Conservation (phyloP, 2,329 filamentous ascomycete genomes). For the Fusarium nematophilum region DNA sequence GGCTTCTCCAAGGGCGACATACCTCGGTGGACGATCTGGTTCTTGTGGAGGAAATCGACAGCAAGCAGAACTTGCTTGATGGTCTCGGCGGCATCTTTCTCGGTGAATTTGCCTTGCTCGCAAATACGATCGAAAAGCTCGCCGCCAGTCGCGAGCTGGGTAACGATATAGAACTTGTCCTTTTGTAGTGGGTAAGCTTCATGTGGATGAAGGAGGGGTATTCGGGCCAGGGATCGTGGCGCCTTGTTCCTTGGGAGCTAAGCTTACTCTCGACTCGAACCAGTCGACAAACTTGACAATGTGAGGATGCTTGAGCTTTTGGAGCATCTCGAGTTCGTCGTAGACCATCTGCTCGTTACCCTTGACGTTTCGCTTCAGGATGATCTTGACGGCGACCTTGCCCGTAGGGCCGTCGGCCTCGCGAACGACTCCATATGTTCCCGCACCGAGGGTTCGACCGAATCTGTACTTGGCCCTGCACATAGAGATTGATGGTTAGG, state of each 20-base stretch:
- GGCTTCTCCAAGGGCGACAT: slow-evolving; percentile 33
- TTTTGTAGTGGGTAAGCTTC: slow-evolving; percentile 51
- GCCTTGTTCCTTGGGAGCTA: neutral
- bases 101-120: slow-evolving; percentile 97
- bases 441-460: slow-evolving; percentile 92
- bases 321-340: slow-evolving; percentile 94
- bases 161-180: slow-evolving; percentile 99
- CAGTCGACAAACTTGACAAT: slow-evolving; percentile 98
- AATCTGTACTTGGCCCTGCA: slow-evolving; percentile 87
- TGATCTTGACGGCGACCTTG: slow-evolving; percentile 97
- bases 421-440: slow-evolving; percentile 97
- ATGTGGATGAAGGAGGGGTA: slow-evolving; percentile 7
- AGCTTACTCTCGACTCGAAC: slow-evolving; percentile 93
- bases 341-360: slow-evolving; percentile 99
- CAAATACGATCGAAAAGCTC: slow-evolving; percentile 98
- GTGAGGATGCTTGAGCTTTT: slow-evolving; percentile 89
- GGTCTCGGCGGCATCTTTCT: slow-evolving; percentile 96
- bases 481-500: slow-evolving; percentile 38
- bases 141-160: slow-evolving; percentile 92
- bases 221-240: slow-evolving; percentile 3
- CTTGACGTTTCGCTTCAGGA: slow-evolving; percentile 98
- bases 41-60: slow-evolving; percentile 92
- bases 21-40: slow-evolving; percentile 97
- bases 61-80: slow-evolving; percentile 94
- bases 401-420: slow-evolving; percentile 88